Percentiles rank a stretch among this genome's conserved stretches.
These are phyloP conservation scores for Oropetium thomaeum DNA, from an alignment of 176 grass and related monocot species.

Conservation along the genomic window DNA sequence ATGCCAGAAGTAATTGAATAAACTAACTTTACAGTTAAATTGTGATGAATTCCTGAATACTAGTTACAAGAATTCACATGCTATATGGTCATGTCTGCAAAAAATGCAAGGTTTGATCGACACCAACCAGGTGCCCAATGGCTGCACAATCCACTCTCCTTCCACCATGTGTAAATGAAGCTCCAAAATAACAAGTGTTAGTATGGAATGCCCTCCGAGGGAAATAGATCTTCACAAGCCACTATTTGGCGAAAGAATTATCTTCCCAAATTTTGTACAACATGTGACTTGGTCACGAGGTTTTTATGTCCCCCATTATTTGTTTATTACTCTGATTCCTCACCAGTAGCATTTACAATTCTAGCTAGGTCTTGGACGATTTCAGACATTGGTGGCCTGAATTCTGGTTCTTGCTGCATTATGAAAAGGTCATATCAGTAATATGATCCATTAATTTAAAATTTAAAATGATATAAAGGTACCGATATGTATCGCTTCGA, in stretches of 20 bases:
- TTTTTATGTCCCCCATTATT: neutral
- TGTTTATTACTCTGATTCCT: constrained; percentile 50
- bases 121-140: constrained; percentile 8
- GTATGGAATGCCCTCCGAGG: constrained; percentile 6
- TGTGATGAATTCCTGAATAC: constrained; percentile 3
- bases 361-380: constrained; percentile 76
- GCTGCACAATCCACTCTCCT: constrained; percentile 2
- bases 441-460: neutral
- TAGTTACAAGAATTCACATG: constrained; percentile 19
- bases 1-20: neutral
- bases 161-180: constrained; percentile 13
- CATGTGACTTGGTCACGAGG: neutral
- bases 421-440: constrained; percentile 27
- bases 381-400: constrained; percentile 84
- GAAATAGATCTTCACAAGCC: constrained; percentile 1
- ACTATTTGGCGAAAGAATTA: constrained; percentile 8
- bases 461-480: neutral
- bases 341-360: constrained; percentile 57
- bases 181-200: constrained; percentile 15
- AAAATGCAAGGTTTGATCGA: neutral
- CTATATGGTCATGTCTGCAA: constrained; percentile 21
- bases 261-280: constrained; percentile 32
- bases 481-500: neutral
- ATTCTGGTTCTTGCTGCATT: constrained; percentile 68
- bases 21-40: neutral